phyloP scores from a whole-genome alignment of 202 grass and related monocot species.

The Zoysia matrella region DNA sequence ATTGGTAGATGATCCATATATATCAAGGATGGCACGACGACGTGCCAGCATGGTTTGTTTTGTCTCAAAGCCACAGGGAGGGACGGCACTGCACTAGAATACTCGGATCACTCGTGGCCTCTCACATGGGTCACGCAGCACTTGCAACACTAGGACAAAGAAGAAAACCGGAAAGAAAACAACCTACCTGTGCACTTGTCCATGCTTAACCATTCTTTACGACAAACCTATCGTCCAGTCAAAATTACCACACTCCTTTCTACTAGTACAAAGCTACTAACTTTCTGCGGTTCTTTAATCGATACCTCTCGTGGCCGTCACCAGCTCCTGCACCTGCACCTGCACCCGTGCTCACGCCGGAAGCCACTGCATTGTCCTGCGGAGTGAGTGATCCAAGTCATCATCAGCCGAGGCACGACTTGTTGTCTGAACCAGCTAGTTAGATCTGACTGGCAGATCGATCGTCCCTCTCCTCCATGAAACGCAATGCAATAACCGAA shows the following conservation, averaged over 20 bases:
- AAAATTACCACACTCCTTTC: not conserved
- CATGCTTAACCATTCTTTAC: constrained; percentile 18
- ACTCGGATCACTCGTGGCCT: constrained; percentile 34
- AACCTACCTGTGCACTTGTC: constrained; percentile 1
- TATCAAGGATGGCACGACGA: constrained; percentile 7
- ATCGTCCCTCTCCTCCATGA: not conserved
- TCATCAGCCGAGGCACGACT: not conserved
- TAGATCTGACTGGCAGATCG: constrained; percentile 37
- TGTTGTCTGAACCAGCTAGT: not conserved
- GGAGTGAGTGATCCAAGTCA: not conserved
- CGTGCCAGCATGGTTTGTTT: constrained; percentile 37
- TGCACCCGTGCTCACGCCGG: constrained; percentile 23
- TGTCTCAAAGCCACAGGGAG: constrained; percentile 42
- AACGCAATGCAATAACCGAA: constrained; percentile 38
- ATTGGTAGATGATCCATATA: not conserved
- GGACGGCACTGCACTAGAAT: constrained; percentile 37
- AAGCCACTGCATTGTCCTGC: constrained; percentile 43
- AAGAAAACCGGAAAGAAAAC: constrained; percentile 16
- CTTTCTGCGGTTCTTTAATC: constrained; percentile 32
- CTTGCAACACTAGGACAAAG: constrained; percentile 40
- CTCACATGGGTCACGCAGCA: constrained; percentile 47
- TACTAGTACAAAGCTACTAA: constrained; percentile 5
- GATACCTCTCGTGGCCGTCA: constrained; percentile 37
- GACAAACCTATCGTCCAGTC: not conserved
- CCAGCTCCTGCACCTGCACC: not conserved